phyloP scores from a whole-genome alignment of 345 rosid species.

The Gossypium raimondii region DNA sequence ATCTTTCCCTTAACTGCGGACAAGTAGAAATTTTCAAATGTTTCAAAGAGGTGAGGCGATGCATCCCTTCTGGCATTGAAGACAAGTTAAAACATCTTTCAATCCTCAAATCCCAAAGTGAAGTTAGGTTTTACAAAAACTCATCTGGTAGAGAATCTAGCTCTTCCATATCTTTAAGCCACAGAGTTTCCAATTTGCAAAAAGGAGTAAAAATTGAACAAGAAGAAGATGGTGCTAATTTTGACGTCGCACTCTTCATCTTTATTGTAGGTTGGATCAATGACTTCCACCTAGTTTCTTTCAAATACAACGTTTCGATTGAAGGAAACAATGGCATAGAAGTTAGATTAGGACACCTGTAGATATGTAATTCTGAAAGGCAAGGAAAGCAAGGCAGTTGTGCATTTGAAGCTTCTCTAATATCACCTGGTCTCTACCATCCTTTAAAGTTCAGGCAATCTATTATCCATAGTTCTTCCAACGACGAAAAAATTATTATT shows the following conservation, averaged over 20 bases:
- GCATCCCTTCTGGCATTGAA: too few species aligned
- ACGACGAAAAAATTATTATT: not conserved
- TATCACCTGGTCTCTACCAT: not conserved
- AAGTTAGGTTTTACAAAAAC: not conserved
- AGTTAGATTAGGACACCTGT: not conserved
- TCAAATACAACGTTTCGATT: not conserved
- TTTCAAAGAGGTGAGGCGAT: too few species aligned
- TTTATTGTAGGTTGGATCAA: not conserved
- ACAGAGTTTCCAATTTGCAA: not conserved
- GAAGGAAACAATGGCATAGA: not conserved
- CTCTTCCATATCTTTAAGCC: not conserved
- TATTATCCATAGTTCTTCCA: fast-evolving
- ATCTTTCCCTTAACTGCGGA: too few species aligned
- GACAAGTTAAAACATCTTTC: not conserved
- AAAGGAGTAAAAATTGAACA: not conserved
- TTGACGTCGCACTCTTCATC: not conserved
- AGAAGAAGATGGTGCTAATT: not conserved
- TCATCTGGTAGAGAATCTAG: not conserved
- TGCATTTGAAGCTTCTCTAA: not conserved
- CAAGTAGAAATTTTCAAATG: too few species aligned
- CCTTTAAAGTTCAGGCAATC: not conserved
- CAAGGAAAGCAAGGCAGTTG: not conserved
- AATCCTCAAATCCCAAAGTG: not conserved
- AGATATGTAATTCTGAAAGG: not conserved
- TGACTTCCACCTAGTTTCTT: not conserved